Evolutionary conservation across 768 basidiomycete species (phyloP), one percentile per base, ranked within the genome.

Genomic region (Leccinum longicurvipes): DNA sequence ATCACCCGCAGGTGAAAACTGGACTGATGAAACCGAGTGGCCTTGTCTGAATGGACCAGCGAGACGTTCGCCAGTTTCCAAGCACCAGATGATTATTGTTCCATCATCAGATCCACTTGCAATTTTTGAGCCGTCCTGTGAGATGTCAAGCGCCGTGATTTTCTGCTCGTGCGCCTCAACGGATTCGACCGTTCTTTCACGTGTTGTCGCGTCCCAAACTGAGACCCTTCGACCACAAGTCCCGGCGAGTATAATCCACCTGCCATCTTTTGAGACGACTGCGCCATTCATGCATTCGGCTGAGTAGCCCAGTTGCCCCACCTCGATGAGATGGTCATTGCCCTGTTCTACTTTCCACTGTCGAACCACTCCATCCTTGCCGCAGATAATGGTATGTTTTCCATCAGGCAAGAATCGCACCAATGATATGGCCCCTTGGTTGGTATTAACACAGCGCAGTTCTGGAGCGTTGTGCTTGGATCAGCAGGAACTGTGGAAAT

Each of bases 61-160:
- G 2, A 67, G 39, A n/a, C 25, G 56, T 8, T 47, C 10, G 0
- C 57, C 62, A 0, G 67, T 64, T 47, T 55, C 44, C 56, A 67
- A 42, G 46, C 34, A 53, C 66, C 66, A 67, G 21, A 69, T 15
- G 23, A 60, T 39, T 15, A 69, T 60, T 6, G 36, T 24, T 47
- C 65, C 62, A 10, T 67, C 66, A 3, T 12, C 53, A 14, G 64
- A 63, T 10, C 64, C 66, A 51, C 56, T 67, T 41, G 65, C 66
- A 8, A 69, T 47, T 32, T 48, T 69, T 4, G 47, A 49, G 17
- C 46, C 32, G 15, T 67, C 58, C 7, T 14, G 34, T 1, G 66
- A 69, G 9, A 69, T 55, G 29, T 64, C 64, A n/a, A 67, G 59
- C 6, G 60, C 41, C 10, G 53, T 56, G 6, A 68, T 67, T 19